Conservation (phyloP, 176 grass and related monocot genomes). For the Chloris gayana region DNA sequence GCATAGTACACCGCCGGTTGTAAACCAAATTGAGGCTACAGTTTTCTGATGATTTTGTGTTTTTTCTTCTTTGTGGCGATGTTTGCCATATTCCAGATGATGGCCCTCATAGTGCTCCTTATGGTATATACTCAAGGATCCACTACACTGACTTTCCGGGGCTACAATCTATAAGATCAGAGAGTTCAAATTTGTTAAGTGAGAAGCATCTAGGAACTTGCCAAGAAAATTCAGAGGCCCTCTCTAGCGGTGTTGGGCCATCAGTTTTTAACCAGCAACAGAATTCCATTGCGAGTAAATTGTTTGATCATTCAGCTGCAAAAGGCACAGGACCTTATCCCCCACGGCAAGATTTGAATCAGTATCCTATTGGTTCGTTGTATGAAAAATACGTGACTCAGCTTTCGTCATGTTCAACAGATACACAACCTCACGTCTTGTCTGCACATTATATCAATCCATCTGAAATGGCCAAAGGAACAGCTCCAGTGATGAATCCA, state of each 20-base stretch:
- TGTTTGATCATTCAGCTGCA: conserved; percentile 23
- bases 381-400: conserved; percentile 56
- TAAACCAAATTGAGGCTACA: conserved; percentile 1
- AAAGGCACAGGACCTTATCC: conserved; percentile 30
- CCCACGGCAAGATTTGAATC: conserved; percentile 15
- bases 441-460: conserved; percentile 22
- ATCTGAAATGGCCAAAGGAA: conserved; percentile 37
- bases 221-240: conserved; percentile 32
- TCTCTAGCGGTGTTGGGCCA: conserved; percentile 45
- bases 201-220: conserved; percentile 41
- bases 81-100: conserved; percentile 33
- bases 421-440: conserved; percentile 9
- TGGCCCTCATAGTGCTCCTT: conserved; percentile 26
- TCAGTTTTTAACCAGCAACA: conserved; percentile 35
- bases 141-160: conserved; percentile 33
- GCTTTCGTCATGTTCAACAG: conserved; percentile 49
- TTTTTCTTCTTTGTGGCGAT: conserved; percentile 2
- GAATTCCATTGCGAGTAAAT: conserved; percentile 25
- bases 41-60: conserved; percentile 28
- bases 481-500: conserved; percentile 33
- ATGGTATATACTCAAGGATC: conserved; percentile 39
- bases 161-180: conserved; percentile 25
- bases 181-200: conserved; percentile 27
- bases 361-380: conserved; percentile 37
- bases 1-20: not conserved